These are phyloP conservation scores for Evansstolkia leycettana DNA, from an alignment of 495 filamentous ascomycete species.

Conservation along the genomic window DNA sequence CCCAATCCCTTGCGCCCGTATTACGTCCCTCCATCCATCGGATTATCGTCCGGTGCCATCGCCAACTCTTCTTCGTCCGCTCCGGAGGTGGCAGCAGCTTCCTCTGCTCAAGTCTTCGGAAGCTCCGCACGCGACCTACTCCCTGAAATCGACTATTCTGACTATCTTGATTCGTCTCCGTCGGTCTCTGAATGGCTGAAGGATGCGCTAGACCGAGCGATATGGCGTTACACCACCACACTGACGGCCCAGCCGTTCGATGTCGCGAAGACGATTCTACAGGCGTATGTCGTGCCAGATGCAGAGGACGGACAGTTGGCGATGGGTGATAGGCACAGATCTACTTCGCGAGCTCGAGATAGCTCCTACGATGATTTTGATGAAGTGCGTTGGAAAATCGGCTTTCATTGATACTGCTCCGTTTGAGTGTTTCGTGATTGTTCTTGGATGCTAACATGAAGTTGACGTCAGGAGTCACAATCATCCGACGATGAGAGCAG, in stretches of 20 bases:
- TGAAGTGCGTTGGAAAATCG: slow-evolving; percentile 15
- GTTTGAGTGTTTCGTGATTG: not conserved
- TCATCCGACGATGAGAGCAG: slow-evolving; percentile 71
- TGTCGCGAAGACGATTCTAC: slow-evolving; percentile 85
- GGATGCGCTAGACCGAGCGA: slow-evolving; percentile 60
- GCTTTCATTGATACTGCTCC: too few species aligned
- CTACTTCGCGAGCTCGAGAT: slow-evolving; percentile 15
- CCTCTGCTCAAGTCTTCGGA: slow-evolving; percentile 40
- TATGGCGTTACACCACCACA: slow-evolving; percentile 77
- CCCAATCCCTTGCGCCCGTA: slow-evolving; percentile 91
- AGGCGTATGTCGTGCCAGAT: slow-evolving; percentile 50
- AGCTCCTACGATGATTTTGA: slow-evolving; percentile 18
- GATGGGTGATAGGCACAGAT: slow-evolving; percentile 13
- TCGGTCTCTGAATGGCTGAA: slow-evolving; percentile 59
- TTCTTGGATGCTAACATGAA: slow-evolving; percentile 1
- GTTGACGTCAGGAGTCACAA: slow-evolving; percentile 17
- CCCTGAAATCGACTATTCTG: slow-evolving; percentile 76
- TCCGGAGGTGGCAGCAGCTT: slow-evolving; percentile 32
- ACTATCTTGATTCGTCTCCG: slow-evolving; percentile 71
- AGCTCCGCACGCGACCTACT: slow-evolving; percentile 75
- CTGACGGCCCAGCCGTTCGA: slow-evolving; percentile 92
- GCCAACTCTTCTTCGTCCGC: slow-evolving; percentile 22
- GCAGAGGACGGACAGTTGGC: slow-evolving; percentile 19
- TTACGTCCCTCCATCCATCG: slow-evolving; percentile 77
- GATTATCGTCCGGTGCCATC: slow-evolving; percentile 25